A percentile compares a stretch with the other conserved stretches of the same genome.
These are phyloP conservation scores for Termitomyces eurrhizus DNA, from an alignment of 768 basidiomycete species.

Conservation along the genomic window DNA sequence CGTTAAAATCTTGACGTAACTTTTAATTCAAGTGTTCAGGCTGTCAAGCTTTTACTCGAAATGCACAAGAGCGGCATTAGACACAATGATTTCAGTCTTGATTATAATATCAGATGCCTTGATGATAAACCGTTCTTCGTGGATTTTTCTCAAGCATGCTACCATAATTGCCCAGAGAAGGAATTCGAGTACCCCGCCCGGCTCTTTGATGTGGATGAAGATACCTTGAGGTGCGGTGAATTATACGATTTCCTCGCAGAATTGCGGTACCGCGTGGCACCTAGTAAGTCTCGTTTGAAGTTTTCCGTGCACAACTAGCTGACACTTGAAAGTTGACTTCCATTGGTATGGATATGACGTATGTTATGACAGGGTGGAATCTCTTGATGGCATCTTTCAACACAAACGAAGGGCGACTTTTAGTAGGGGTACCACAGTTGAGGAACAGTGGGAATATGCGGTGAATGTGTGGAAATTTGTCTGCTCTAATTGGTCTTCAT, in stretches of 20 bases:
- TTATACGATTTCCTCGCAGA: background rate
- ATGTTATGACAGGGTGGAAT: background rate
- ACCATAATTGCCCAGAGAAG: too few species aligned
- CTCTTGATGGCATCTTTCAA: background rate
- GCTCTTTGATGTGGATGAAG: background rate
- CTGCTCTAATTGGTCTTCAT: too few species aligned
- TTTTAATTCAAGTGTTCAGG: background rate
- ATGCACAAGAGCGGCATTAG: background rate
- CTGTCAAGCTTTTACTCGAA: background rate
- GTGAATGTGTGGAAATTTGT: background rate
- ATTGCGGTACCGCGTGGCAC: background rate
- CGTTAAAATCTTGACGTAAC: background rate
- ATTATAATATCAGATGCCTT: background rate
- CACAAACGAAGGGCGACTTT: background rate
- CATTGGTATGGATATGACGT: background rate
- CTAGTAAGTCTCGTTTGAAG: background rate
- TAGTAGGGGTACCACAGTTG: background rate
- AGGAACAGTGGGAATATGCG: background rate
- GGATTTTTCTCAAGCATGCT: too few species aligned
- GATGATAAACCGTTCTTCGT: too few species aligned
- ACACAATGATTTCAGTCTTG: background rate
- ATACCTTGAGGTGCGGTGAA: background rate
- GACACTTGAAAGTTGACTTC: background rate
- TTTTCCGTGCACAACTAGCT: background rate
- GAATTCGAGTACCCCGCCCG: too few species aligned